phyloP scores from a whole-genome alignment of 2,329 filamentous ascomycete species.

The Achaetomium macrosporum region DNA sequence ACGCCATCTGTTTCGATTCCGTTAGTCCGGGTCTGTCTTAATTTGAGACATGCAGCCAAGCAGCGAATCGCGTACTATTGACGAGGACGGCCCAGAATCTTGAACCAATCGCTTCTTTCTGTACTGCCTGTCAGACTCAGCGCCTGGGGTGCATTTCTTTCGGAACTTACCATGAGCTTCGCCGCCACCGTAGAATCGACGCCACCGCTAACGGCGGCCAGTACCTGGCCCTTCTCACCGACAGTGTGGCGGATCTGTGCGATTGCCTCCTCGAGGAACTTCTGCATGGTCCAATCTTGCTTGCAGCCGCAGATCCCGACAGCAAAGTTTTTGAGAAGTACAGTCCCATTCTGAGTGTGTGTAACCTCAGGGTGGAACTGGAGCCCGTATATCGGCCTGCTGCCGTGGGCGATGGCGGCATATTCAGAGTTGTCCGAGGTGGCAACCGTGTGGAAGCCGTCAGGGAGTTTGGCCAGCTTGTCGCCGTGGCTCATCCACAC shows the following conservation, averaged over 20 bases:
- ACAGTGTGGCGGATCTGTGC: conserved; percentile 73
- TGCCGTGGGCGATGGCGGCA: conserved; percentile 70
- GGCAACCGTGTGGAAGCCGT: conserved; percentile 67
- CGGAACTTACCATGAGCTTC: conserved; percentile 61
- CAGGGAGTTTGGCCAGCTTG: conserved; percentile 70
- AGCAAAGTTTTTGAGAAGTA: conserved; percentile 76
- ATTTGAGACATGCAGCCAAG: conserved; percentile 1
- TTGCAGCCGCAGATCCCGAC: conserved; percentile 73
- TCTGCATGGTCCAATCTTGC: conserved; percentile 77
- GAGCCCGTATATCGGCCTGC: conserved; percentile 68
- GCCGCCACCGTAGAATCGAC: conserved; percentile 87
- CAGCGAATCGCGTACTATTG: conserved; percentile 46
- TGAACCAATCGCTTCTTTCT: conserved; percentile 66
- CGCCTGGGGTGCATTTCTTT: background rate
- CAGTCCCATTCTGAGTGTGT: conserved; percentile 62
- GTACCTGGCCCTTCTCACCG: conserved; percentile 72
- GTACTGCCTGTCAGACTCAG: conserved; percentile 8
- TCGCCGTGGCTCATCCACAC: conserved; percentile 88
- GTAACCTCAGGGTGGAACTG: conserved; percentile 89
- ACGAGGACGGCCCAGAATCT: conserved; percentile 66
- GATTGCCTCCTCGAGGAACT: conserved; percentile 79
- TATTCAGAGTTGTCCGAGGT: conserved; percentile 70
- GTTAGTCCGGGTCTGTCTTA: conserved; percentile 6
- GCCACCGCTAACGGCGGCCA: conserved; percentile 56
- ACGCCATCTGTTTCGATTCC: conserved; percentile 32